These are phyloP conservation scores for Heterobasidion annosum DNA, from an alignment of 1,284 basidiomycete genomes.

Conservation along the genomic window DNA sequence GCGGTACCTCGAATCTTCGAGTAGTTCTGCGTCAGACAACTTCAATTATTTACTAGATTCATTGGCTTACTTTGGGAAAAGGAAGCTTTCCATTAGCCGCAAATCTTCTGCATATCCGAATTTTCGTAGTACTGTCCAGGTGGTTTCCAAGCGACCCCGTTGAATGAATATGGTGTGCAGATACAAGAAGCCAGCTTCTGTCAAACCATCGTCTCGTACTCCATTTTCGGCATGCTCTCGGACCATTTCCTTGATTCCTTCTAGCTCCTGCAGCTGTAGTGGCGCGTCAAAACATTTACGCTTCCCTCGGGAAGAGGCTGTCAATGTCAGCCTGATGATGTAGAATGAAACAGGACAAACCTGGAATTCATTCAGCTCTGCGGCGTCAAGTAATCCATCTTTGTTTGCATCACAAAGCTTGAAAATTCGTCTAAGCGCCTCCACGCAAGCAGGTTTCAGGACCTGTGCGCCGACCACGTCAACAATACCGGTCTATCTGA, in stretches of 20 bases:
- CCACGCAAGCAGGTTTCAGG: slow-evolving; percentile 89
- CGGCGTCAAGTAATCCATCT: slow-evolving; percentile 84
- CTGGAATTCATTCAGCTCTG: slow-evolving; percentile 96
- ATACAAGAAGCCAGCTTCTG: slow-evolving; percentile 90
- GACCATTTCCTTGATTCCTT: slow-evolving; percentile 85
- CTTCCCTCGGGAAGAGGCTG: slow-evolving; percentile 25
- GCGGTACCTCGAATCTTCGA: slow-evolving; percentile 81
- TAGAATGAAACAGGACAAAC: slow-evolving; percentile 28
- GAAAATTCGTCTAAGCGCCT: slow-evolving; percentile 90
- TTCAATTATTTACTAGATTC: slow-evolving; percentile 8
- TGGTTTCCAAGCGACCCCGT: slow-evolving; percentile 92
- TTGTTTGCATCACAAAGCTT: slow-evolving; percentile 94
- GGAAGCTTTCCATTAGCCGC: slow-evolving; percentile 79
- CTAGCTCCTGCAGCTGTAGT: slow-evolving; percentile 86
- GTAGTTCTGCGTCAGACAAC: slow-evolving; percentile 8
- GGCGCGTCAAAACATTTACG: slow-evolving; percentile 94
- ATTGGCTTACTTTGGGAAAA: slow-evolving; percentile 67
- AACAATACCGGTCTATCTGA: not conserved
- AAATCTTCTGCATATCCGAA: slow-evolving; percentile 97
- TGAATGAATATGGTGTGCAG: slow-evolving; percentile 98
- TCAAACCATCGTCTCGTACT: slow-evolving; percentile 71
- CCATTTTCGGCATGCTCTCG: slow-evolving; percentile 64
- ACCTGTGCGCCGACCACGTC: slow-evolving; percentile 38
- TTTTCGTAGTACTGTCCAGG: slow-evolving; percentile 92
- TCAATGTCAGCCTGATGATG: slow-evolving; percentile 5